Conservation (phyloP, 2,329 filamentous ascomycete genomes). For the Intubia oerlemansii region DNA sequence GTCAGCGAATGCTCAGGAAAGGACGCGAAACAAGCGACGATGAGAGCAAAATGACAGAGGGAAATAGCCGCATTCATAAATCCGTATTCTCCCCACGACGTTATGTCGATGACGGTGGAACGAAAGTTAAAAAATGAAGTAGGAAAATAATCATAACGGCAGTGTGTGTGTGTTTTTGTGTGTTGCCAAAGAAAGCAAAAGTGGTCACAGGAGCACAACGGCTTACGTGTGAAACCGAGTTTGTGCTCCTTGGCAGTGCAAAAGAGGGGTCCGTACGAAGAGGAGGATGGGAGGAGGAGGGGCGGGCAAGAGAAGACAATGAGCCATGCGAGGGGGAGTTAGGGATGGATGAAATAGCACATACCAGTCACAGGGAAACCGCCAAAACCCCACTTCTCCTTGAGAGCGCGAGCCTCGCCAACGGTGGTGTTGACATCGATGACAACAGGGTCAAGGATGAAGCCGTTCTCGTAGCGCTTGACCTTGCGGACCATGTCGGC, state of each 20-base stretch:
- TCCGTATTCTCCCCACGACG: constrained; percentile 56
- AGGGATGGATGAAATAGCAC: constrained; percentile 17
- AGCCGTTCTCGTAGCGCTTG: constrained; percentile 98
- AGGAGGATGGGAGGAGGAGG: constrained; percentile 12
- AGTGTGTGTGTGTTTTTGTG: no score
- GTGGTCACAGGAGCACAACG: no score
- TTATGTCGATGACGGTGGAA: constrained; percentile 91
- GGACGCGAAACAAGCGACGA: background rate
- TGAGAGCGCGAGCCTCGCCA: constrained; percentile 73
- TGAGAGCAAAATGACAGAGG: background rate
- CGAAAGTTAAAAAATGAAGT: constrained; percentile 93
- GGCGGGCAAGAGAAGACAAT: background rate
- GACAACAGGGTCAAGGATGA: constrained; percentile 90
- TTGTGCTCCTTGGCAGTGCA: no score
- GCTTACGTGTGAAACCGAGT: no score
- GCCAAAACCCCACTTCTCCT: constrained; percentile 96
- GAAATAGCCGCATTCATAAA: constrained; percentile 9
- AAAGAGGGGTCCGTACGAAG: no score
- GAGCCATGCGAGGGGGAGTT: no score
- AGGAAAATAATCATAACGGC: constrained; percentile 55
- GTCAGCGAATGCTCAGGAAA: constrained; percentile 18
- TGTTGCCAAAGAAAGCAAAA: no score
- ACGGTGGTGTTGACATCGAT: constrained; percentile 76
- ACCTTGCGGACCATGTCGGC: constrained; percentile 99
- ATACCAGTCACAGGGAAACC: constrained; percentile 96